These are phyloP conservation scores for Nicotiana undulata DNA, from an alignment of 257 asterid genomes.

Conservation along the genomic window DNA sequence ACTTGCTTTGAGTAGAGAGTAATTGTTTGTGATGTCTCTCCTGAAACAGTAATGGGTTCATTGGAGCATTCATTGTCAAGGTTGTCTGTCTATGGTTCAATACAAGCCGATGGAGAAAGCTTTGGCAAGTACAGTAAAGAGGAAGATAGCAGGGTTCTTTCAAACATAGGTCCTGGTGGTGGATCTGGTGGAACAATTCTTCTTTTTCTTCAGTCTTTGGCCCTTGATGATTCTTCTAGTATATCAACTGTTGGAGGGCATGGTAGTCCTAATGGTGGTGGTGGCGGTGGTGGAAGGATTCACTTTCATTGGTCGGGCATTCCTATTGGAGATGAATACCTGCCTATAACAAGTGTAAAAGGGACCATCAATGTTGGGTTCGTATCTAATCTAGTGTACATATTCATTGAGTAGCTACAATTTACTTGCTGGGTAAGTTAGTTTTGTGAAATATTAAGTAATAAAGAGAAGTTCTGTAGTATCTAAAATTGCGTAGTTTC, in stretches of 20 bases:
- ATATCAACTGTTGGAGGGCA: conserved; percentile 75
- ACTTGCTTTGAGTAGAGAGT: background rate
- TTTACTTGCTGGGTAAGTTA: background rate
- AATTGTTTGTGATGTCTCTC: conserved; percentile 10
- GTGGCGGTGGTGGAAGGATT: conserved; percentile 94
- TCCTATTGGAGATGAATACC: conserved; percentile 59
- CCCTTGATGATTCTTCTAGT: conserved; percentile 39
- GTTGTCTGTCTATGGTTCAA: conserved; percentile 57
- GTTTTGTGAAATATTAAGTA: background rate
- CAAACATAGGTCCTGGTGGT: conserved; percentile 68
- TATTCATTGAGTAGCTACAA: background rate
- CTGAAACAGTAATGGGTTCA: conserved; percentile 75
- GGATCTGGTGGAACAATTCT: conserved; percentile 95
- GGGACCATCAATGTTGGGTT: conserved; percentile 65
- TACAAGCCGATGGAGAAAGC: conserved; percentile 76
- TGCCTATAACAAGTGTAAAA: conserved; percentile 51
- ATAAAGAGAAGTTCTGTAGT: background rate
- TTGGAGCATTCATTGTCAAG: conserved; percentile 60
- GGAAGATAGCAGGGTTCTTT: conserved; percentile 27
- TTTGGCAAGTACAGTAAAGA: conserved; percentile 31
- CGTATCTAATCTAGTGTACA: conserved; percentile 16
- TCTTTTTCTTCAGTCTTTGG: conserved; percentile 56
- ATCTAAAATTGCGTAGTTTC: background rate
- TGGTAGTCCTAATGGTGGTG: conserved; percentile 79
- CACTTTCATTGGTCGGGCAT: conserved; percentile 89